Base-by-base conservation (phyloP, 495 filamentous ascomycete genomes). In the Aspergillus incahuasiensis region DNA sequence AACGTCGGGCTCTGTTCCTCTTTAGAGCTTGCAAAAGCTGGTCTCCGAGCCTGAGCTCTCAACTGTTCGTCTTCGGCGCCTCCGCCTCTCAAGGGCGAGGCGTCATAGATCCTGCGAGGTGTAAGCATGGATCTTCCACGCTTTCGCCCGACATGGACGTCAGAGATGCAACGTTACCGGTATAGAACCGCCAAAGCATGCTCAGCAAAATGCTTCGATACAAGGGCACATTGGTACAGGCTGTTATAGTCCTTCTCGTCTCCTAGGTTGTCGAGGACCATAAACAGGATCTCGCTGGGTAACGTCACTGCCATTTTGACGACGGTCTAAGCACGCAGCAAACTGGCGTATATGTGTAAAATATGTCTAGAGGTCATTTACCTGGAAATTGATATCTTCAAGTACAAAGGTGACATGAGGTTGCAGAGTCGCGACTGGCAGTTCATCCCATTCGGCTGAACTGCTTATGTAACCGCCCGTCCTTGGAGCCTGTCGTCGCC, bases 181-280 rank as follows among this genome's bases (percentile, higher is more conserved):
- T 91, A 92, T 0, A 92, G 70, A 56, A 77, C 69, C 6, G 79
- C 69, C 35, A 91, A 53, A 3, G 86, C 82, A 48, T 84, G 75
- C 13, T 74, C 60, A 0, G 82, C 81, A 3, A 88, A 62, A 48
- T 28, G 54, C 55, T 49, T 64, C 16, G 61, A 68, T 9, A 55
- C 55, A 18, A 71, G 54, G 0, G 65, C 60, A 52, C 63, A 70
- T 60, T 67, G 63, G 22, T 56, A 67, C 6, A 68, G 48, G 28
- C 59, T 68, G 57, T 64, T 67, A 48, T 62, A 62, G 43, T 70
- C 62, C 25, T 49, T 57, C 48, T 69, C 60, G 7, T 64, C 62
- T n/a, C 60, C 59, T 5, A 70, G 54, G 52, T 63, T 54, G 50
- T 68, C 68, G 35, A 70, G 12, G 59, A 68, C 63, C 24, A 66